Evolutionary conservation across 2,329 filamentous ascomycete species (phyloP).

Genomic region (Aspergillus nomiae): DNA sequence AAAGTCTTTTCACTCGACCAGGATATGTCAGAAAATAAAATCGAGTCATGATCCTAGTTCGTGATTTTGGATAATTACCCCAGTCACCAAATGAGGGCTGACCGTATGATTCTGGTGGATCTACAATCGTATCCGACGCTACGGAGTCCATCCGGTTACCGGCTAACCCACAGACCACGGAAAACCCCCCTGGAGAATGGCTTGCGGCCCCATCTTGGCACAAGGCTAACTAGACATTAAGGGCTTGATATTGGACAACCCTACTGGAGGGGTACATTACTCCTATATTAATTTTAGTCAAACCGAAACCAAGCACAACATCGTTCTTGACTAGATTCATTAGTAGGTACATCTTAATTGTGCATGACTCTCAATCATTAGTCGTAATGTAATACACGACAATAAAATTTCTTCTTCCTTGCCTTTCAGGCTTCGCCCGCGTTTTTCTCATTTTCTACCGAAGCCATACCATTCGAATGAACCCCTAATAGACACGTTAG

Average conservation of each 20-base stretch:
- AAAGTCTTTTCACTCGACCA: neutral
- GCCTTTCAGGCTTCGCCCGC: no score
- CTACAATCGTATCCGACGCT: neutral
- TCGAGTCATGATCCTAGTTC: neutral
- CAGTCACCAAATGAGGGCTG: neutral
- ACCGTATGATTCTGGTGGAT: neutral
- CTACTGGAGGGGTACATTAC: neutral
- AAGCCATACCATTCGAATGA: neutral
- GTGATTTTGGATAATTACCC: neutral
- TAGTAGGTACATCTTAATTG: neutral
- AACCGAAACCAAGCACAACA: neutral
- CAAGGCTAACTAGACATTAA: no score
- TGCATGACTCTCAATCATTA: neutral
- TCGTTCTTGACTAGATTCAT: neutral
- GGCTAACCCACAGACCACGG: no score
- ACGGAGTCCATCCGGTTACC: neutral
- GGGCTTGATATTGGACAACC: neutral
- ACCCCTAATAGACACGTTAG: neutral
- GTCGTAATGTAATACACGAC: no score
- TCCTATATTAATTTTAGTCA: neutral
- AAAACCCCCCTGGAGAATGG: neutral
- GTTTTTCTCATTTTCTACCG: neutral
- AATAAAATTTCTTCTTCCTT: no score
- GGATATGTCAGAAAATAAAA: neutral
- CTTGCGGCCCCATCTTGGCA: neutral